phyloP scores from a whole-genome alignment of 2,329 filamentous ascomycete species.

The Diplodia mutila region DNA sequence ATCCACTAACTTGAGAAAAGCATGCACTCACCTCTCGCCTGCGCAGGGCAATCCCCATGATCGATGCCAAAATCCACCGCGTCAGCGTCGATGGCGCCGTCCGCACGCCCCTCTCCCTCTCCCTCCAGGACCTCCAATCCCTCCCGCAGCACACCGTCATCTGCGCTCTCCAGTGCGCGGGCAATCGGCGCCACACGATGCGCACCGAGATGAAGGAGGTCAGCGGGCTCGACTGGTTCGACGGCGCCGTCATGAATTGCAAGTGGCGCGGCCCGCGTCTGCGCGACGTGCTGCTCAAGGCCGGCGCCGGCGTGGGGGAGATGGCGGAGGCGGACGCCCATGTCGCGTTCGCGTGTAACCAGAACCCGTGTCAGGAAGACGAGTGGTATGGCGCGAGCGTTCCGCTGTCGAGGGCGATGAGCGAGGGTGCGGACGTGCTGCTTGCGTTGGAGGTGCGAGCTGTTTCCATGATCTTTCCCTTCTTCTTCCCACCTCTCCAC shows the following conservation, averaged over 20 bases:
- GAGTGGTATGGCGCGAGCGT: slow-evolving; percentile 62
- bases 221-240: slow-evolving; percentile 62
- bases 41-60: slow-evolving; percentile 51
- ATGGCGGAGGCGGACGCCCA: slow-evolving; percentile 42
- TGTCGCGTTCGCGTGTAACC: slow-evolving; percentile 60
- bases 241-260: slow-evolving; percentile 65
- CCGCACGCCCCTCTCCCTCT: slow-evolving; percentile 48
- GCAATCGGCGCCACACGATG: slow-evolving; percentile 65
- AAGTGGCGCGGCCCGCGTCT: slow-evolving; percentile 60
- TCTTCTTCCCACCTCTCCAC: too few species aligned
- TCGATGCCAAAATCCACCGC: slow-evolving; percentile 46
- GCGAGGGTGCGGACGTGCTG: slow-evolving; percentile 50
- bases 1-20: background rate
- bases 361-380: slow-evolving; percentile 58
- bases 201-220: slow-evolving; percentile 63
- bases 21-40: background rate
- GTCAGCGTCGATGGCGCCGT: slow-evolving; percentile 58
- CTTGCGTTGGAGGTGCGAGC: slow-evolving; percentile 47
- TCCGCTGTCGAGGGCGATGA: slow-evolving; percentile 51
- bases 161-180: slow-evolving; percentile 64
- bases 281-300: slow-evolving; percentile 52
- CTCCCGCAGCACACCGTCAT: slow-evolving; percentile 59
- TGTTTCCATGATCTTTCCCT: too few species aligned
- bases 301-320: slow-evolving; percentile 47
- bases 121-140: slow-evolving; percentile 51